phyloP scores from a whole-genome alignment of 345 rosid species.

The Populus simonii region DNA sequence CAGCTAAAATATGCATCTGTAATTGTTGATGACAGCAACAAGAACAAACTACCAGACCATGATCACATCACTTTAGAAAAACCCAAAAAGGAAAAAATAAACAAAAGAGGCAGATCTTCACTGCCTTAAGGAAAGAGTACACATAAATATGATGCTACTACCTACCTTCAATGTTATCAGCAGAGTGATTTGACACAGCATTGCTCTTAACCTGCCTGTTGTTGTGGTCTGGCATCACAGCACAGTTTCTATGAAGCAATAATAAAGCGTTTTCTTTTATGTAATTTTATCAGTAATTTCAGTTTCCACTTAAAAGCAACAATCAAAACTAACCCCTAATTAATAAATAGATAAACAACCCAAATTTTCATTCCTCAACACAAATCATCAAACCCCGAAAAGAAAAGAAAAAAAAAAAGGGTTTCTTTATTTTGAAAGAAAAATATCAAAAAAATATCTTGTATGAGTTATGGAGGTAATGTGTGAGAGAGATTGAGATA shows the following conservation, averaged over 20 bases:
- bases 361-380: background rate
- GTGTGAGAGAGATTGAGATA: background rate
- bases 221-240: slow-evolving; percentile 52
- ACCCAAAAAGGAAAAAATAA: background rate
- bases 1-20: background rate
- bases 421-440: background rate
- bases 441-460: background rate
- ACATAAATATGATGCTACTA: slow-evolving; percentile 13
- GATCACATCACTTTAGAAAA: background rate
- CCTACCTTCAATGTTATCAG: slow-evolving; percentile 62
- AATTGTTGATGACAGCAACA: background rate
- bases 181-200: slow-evolving; percentile 55
- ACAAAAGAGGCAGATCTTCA: slow-evolving; percentile 24
- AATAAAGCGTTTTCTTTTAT: background rate
- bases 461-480: background rate
- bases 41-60: background rate
- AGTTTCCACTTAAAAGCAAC: background rate
- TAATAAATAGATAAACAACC: background rate
- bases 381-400: slow-evolving; percentile 1
- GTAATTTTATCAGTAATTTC: background rate
- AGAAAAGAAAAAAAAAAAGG: background rate
- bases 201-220: slow-evolving; percentile 55
- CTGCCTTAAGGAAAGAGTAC: background rate
- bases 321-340: background rate
- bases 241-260: background rate